Percentiles rank a stretch among this genome's conserved stretches.
phyloP scores from a whole-genome alignment of 768 basidiomycete species.

The Kwoniella sp. region DNA sequence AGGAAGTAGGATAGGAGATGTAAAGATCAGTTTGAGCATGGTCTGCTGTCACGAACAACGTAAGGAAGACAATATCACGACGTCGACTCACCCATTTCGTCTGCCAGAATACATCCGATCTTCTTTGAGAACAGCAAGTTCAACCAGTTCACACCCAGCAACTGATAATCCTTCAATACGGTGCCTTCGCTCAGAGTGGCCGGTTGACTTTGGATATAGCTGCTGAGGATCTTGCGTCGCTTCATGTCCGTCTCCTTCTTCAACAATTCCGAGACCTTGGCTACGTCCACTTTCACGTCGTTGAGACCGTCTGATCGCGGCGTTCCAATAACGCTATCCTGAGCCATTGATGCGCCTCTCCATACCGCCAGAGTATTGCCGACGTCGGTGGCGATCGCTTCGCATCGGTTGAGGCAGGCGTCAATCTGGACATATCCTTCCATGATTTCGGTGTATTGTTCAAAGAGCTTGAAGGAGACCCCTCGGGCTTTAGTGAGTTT shows the following conservation, averaged over 20 bases:
- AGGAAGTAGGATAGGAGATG: slow-evolving; percentile 2
- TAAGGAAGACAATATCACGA: neutral
- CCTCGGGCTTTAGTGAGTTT: slow-evolving; percentile 93
- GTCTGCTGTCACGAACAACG: neutral
- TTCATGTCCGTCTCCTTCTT: slow-evolving; percentile 49
- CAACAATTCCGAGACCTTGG: slow-evolving; percentile 52
- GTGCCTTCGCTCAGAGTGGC: slow-evolving; percentile 67
- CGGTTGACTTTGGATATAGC: slow-evolving; percentile 78
- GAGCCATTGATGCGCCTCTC: slow-evolving; percentile 58
- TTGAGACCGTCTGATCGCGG: slow-evolving; percentile 49
- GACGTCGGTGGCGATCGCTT: slow-evolving; percentile 76
- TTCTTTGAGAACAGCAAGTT: slow-evolving; percentile 77
- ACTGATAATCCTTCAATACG: slow-evolving; percentile 90
- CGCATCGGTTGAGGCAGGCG: slow-evolving; percentile 82
- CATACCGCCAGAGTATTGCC: slow-evolving; percentile 76
- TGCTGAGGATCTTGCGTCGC: slow-evolving; percentile 54
- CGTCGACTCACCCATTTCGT: slow-evolving; percentile 85
- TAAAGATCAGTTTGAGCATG: neutral
- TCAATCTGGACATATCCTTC: slow-evolving; percentile 79
- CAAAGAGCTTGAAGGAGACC: slow-evolving; percentile 85
- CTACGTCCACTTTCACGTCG: slow-evolving; percentile 53
- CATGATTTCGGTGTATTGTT: slow-evolving; percentile 83
- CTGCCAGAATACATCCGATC: slow-evolving; percentile 92
- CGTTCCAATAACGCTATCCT: slow-evolving; percentile 41
- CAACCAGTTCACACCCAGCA: slow-evolving; percentile 97